Evolutionary conservation across 306 rosid genomes (phyloP), one percentile per base, ranked within the genome.

Genomic region (Cicer cuneatum): DNA sequence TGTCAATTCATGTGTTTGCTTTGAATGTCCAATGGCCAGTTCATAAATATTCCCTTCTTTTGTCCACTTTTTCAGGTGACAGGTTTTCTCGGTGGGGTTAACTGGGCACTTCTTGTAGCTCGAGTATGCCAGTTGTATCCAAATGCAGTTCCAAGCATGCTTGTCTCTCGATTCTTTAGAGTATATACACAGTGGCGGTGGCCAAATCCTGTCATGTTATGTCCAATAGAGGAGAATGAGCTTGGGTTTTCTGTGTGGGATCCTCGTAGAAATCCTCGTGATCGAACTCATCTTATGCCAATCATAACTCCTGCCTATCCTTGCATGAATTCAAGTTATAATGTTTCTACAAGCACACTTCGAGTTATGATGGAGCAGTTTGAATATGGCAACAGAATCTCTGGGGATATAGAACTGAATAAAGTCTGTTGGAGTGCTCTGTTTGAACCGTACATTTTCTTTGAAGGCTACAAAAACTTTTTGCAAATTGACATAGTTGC

Each of bases 291-390:
- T 87, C 97, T 56, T 54, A 91, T 91, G 98, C 98, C 98, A 11
- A 93, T 93, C 42, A 89, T 93, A 68, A 93, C 97, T 75, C 98
- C 98, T 70, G 96, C 97, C 8, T 93, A 93, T 83, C 98, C 98
- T 21, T 85, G 98, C 85, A 93, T 93, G 97, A 93, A 93, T 75
- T 93, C 98, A 75, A 91, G 97, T 83, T 93, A 91, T 75, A 93
- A 89, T 79, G 98, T 89, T 66, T 91, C 97, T 15, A 78, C 85
- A 56, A 93, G 98, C 86, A 93, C 98, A 61, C 88, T 89, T 46
- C 92, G 97, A 29, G 96, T 93, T 71, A 93, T 93, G 90, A 89
- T 82, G 87, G 98, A 93, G 83, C 98, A 93, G 76, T 88, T 93
- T 80, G 76, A 87, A 51, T 81, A 73, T 80, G 96, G 96, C 69